phyloP scores from a whole-genome alignment of 2,329 filamentous ascomycete genomes.

The Fusarium begoniae region DNA sequence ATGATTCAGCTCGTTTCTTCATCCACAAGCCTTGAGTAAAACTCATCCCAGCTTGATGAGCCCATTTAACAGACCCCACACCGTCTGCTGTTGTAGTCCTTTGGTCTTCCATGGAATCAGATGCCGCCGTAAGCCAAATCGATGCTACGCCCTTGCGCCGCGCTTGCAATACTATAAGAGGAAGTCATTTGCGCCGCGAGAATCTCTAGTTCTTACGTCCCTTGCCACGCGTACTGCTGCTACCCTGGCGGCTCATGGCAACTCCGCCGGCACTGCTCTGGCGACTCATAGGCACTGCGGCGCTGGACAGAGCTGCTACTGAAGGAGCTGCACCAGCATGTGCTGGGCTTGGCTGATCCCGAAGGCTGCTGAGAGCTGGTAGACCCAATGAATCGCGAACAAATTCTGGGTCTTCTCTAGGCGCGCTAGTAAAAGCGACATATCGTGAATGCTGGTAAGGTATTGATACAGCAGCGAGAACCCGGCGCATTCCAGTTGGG shows the following conservation, averaged over 20 bases:
- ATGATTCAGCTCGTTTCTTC: neutral
- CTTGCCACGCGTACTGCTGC: slow-evolving; percentile 60
- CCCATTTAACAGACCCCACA: slow-evolving; percentile 18
- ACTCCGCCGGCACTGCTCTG: slow-evolving; percentile 65
- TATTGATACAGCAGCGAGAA: slow-evolving; percentile 64
- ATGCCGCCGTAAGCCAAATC: slow-evolving; percentile 23
- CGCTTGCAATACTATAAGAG: slow-evolving; percentile 44
- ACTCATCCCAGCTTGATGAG: slow-evolving; percentile 15
- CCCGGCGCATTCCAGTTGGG: slow-evolving; percentile 61
- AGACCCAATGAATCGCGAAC: slow-evolving; percentile 62
- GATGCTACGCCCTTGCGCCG: slow-evolving; percentile 40
- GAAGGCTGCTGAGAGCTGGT: slow-evolving; percentile 52
- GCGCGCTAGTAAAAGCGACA: slow-evolving; percentile 58
- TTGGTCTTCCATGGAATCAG: slow-evolving; percentile 9
- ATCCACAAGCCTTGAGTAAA: slow-evolving; percentile 4
- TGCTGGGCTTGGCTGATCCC: slow-evolving; percentile 52
- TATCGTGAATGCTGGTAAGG: slow-evolving; percentile 59
- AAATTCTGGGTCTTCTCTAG: slow-evolving; percentile 58
- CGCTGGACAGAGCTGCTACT: slow-evolving; percentile 43
- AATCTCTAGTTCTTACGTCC: slow-evolving; percentile 47
- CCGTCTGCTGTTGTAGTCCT: slow-evolving; percentile 1
- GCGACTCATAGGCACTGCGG: slow-evolving; percentile 62
- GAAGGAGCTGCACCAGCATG: slow-evolving; percentile 35
- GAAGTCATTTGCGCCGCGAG: slow-evolving; percentile 8
- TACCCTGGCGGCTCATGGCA: slow-evolving; percentile 65